phyloP scores from a whole-genome alignment of 2,329 filamentous ascomycete genomes.

The Phaeophleospora eucalypticola region DNA sequence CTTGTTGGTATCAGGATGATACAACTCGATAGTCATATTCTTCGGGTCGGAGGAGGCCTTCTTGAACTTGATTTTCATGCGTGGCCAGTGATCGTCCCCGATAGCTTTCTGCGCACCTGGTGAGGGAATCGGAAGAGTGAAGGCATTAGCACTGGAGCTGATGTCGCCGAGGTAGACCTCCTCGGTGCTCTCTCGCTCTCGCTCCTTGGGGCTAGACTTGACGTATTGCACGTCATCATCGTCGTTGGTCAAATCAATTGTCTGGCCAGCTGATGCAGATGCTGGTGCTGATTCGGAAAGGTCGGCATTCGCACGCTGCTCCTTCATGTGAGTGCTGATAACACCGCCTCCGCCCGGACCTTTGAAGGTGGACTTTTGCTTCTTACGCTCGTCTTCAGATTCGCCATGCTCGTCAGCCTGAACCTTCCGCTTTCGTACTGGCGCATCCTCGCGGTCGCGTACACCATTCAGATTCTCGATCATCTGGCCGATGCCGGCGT shows the following conservation, averaged over 20 bases:
- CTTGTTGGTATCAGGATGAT: constrained; percentile 65
- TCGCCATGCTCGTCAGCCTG: constrained; percentile 37
- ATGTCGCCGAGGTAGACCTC: constrained; percentile 29
- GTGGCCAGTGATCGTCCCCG: constrained; percentile 53
- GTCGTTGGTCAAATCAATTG: constrained; percentile 53
- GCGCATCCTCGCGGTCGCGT: constrained; percentile 57
- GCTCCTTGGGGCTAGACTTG: constrained; percentile 7
- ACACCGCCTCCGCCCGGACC: constrained; percentile 52
- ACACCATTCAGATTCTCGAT: constrained; percentile 75
- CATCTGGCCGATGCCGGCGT: constrained; percentile 53
- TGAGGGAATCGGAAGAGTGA: constrained; percentile 20
- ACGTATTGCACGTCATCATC: constrained; percentile 21
- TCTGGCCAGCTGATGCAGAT: constrained; percentile 14
- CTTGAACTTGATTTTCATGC: constrained; percentile 68
- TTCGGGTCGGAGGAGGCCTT: constrained; percentile 43
- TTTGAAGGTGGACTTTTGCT: constrained; percentile 42
- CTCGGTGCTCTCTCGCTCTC: constrained; percentile 11
- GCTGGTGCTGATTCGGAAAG: constrained; percentile 22
- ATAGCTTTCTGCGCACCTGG: constrained; percentile 9
- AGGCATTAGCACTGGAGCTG: constrained; percentile 18
- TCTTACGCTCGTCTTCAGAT: constrained; percentile 34
- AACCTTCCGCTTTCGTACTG: constrained; percentile 60
- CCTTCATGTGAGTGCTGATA: constrained; percentile 63
- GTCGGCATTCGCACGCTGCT: constrained; percentile 51
- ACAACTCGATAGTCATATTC: constrained; percentile 58